phyloP scores from a whole-genome alignment of 208 protist species.

The Leishmania major region DNA sequence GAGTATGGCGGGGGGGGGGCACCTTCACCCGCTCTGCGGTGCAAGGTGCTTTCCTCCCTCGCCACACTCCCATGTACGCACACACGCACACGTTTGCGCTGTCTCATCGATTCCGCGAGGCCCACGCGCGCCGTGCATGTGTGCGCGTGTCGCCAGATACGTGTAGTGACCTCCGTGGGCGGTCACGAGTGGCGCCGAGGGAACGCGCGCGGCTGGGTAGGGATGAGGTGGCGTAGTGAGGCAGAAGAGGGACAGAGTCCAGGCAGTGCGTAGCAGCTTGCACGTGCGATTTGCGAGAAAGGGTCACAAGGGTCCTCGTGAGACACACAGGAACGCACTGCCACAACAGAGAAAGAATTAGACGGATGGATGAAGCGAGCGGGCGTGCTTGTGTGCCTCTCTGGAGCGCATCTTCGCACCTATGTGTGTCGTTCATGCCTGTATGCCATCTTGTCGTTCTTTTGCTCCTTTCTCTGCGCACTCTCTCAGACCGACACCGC shows the following conservation, averaged over 20 bases:
- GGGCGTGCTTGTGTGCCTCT: background rate
- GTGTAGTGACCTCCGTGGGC: no score
- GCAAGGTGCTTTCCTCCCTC: background rate
- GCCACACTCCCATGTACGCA: background rate
- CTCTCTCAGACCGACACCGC: background rate
- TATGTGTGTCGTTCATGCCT: background rate
- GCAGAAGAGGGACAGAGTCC: background rate
- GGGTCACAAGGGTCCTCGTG: background rate
- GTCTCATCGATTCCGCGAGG: background rate
- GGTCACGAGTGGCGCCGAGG: no score
- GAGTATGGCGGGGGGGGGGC: no score
- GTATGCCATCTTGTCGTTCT: background rate
- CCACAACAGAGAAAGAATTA: background rate
- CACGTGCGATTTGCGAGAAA: background rate
- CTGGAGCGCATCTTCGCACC: background rate
- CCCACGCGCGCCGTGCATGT: background rate
- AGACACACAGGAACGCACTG: background rate
- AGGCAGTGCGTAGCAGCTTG: background rate
- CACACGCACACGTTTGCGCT: background rate
- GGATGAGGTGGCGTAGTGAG: background rate
- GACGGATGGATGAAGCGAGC: background rate
- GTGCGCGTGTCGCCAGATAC: no score
- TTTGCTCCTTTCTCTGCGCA: background rate
- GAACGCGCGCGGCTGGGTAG: background rate
- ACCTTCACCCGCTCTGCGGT: background rate